Evolutionary conservation across 768 basidiomycete genomes (phyloP), one percentile per base, ranked within the genome.

Genomic region (Chalciporus piperatus): DNA sequence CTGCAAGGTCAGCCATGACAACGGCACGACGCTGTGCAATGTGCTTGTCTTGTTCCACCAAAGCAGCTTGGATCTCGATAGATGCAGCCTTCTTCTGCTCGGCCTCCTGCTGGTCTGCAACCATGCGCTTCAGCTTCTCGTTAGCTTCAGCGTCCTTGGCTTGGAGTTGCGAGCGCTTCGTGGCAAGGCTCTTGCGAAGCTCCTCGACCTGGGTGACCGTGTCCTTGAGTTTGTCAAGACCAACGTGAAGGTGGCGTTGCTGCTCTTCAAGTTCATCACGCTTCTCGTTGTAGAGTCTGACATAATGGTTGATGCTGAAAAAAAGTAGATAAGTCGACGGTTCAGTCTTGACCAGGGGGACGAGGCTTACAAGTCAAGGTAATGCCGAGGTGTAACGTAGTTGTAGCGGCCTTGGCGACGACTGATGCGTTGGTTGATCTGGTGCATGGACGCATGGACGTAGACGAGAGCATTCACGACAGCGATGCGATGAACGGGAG

Each of bases 191-290:
- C 72, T 90, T 91, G 48, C 96, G 83, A 23, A 99, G 80, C 62
- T 98, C 90, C 70, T 98, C 97, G 32, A 99, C 97, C 66, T 98
- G 95, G 1, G 87, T 89, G 54, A 99, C 95, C 0, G 97, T 99
- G 52, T 95, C 92, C 27, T 84, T 86, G 23, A 98, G 81, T 70
- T 99, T 99, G 70, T 98, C 95, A 45, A 99, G 81, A 51, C 97
- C 97, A 54, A 98, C 93, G 61, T 99, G 97, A 48, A 99, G 79
- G 73, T 99, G 97, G 27, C 97, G 88, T 63, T 98, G 97, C 64
- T 99, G 95, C 66, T 99, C 97, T 69, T 98, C 97, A 16, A 99
- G 77, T 63, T 98, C 95, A 57, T 97, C 95, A 12, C 92, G 88
- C 70, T 98, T 99, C 70, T 98, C 96, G 45, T 85, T 91, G 67